These are phyloP conservation scores for Boletellus ananiceps DNA, from an alignment of 768 basidiomycete species.

Conservation along the genomic window DNA sequence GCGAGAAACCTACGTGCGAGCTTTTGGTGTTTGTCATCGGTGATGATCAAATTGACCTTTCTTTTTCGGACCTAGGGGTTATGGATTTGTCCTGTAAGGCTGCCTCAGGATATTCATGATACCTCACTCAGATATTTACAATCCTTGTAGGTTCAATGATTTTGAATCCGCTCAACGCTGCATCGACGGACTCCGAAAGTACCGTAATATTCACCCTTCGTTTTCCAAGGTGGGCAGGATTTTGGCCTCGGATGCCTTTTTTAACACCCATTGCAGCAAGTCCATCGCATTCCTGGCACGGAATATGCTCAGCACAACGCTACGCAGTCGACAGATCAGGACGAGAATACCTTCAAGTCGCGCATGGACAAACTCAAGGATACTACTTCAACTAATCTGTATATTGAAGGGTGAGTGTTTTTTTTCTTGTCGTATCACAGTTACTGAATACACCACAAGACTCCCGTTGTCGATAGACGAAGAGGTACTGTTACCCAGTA, in stretches of 20 bases:
- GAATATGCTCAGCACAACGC: constrained; percentile 43
- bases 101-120: background rate
- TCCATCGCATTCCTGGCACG: constrained; percentile 83
- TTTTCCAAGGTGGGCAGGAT: constrained; percentile 65
- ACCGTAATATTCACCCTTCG: constrained; percentile 78
- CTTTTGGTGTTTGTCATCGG: constrained; percentile 9
- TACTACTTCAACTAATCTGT: constrained; percentile 65
- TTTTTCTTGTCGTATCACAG: background rate
- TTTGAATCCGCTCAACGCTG: constrained; percentile 70
- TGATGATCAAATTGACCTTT: background rate
- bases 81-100: constrained; percentile 76
- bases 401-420: constrained; percentile 63
- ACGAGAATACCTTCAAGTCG: constrained; percentile 57
- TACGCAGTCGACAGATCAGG: constrained; percentile 24
- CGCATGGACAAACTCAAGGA: constrained; percentile 76
- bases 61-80: constrained; percentile 46
- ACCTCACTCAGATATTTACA: background rate
- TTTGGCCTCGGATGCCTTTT: background rate
- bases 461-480: constrained; percentile 69
- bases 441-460: constrained; percentile 28
- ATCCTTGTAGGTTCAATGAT: constrained; percentile 52
- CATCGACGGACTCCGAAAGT: constrained; percentile 63
- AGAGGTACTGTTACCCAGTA: constrained; percentile 34
- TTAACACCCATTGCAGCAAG: constrained; percentile 36
- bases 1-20: constrained; percentile 55